Conservation (phyloP, 768 basidiomycete species). For the Lactarius indigo region DNA sequence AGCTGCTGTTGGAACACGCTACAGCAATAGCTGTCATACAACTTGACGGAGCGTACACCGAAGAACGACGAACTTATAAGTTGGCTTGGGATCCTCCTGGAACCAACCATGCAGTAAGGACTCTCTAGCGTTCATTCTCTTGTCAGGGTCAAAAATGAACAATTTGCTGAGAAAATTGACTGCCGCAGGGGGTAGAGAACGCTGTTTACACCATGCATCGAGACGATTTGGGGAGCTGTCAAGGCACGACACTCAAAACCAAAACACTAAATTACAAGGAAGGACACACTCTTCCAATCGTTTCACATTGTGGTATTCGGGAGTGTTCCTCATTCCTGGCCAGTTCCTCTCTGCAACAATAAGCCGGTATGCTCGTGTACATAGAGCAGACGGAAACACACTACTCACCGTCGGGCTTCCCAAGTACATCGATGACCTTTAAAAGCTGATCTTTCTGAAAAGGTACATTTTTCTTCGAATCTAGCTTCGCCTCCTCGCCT, state of each 20-base stretch:
- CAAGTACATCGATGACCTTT: conserved; percentile 94
- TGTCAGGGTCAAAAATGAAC: conserved; percentile 89
- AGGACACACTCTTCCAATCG: conserved; percentile 64
- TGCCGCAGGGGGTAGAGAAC: conserved; percentile 58
- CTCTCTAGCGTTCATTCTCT: conserved; percentile 75
- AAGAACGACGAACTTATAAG: conserved; percentile 57
- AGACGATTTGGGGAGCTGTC: conserved; percentile 58
- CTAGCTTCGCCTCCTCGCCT: conserved; percentile 97
- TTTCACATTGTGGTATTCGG: conserved; percentile 82
- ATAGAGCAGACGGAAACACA: conserved; percentile 7
- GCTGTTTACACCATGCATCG: conserved; percentile 67
- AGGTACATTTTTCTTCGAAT: conserved; percentile 94
- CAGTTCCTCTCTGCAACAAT: conserved; percentile 70
- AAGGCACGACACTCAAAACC: neutral
- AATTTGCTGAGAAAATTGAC: conserved; percentile 83
- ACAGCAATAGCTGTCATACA: neutral
- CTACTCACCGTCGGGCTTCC: conserved; percentile 75
- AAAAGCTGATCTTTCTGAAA: conserved; percentile 94
- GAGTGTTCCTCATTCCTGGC: conserved; percentile 82
- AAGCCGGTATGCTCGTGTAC: neutral
- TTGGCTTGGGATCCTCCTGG: conserved; percentile 82
- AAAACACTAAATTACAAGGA: neutral
- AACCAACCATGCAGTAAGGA: conserved; percentile 91
- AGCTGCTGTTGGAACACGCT: conserved; percentile 67
- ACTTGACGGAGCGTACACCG: neutral